phyloP scores from a whole-genome alignment of 1,284 basidiomycete species.

The Coniferiporia weirii region DNA sequence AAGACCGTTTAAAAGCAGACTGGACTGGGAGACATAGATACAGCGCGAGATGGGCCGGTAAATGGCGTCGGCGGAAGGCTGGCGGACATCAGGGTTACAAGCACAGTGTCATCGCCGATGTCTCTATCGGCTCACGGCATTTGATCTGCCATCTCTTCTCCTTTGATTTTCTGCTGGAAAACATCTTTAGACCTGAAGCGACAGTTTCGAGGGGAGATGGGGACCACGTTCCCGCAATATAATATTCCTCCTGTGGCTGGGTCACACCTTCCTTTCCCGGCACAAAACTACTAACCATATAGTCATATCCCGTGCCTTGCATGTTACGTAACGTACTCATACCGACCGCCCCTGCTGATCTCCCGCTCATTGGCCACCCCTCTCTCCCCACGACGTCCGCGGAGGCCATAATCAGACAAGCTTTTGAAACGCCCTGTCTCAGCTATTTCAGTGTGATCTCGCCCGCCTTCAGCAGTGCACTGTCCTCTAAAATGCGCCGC shows the following conservation, averaged over 20 bases:
- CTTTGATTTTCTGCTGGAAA: not conserved
- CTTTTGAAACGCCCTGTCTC: not conserved
- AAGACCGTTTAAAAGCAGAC: slow-evolving; percentile 4
- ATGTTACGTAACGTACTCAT: no score
- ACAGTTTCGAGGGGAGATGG: not conserved
- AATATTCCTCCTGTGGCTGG: not conserved
- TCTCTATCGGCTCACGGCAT: not conserved
- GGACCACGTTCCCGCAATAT: not conserved
- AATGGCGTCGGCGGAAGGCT: not conserved
- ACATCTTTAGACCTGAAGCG: not conserved
- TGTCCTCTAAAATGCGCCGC: not conserved
- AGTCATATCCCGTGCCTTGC: not conserved
- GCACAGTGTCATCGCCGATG: not conserved
- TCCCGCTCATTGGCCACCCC: not conserved
- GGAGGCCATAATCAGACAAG: not conserved
- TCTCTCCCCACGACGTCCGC: not conserved
- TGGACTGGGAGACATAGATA: not conserved
- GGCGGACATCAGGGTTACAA: not conserved
- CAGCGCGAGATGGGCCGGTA: no score
- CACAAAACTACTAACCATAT: not conserved
- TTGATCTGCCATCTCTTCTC: not conserved
- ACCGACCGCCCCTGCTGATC: not conserved
- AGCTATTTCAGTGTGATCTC: not conserved
- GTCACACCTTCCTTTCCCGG: not conserved
- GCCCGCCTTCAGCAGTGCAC: not conserved